Conservation (phyloP, 1,139 yeast species). For the Komagataea norvegica region DNA sequence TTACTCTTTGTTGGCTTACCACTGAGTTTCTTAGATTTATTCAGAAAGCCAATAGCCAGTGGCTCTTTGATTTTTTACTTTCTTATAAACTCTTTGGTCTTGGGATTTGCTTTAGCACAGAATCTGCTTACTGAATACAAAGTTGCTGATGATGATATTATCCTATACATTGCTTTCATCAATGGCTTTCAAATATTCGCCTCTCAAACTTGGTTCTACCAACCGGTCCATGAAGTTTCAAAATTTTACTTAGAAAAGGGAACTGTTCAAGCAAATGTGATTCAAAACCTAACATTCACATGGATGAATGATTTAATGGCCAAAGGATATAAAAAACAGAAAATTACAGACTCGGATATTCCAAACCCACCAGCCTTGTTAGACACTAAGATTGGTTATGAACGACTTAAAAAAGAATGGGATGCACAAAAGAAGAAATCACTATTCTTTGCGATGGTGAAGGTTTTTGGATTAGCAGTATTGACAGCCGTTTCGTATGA, state of each 20-base stretch:
- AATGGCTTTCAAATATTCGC: constrained; percentile 35
- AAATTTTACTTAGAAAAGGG: constrained; percentile 35
- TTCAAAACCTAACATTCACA: constrained; percentile 48
- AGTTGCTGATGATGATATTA: constrained; percentile 23
- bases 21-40: constrained; percentile 28
- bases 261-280: constrained; percentile 40
- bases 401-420: constrained; percentile 35
- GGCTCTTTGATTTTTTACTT: constrained; percentile 31
- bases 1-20: constrained; percentile 29
- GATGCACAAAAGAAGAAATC: constrained; percentile 35
- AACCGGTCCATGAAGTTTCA: constrained; percentile 42
- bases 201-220: constrained; percentile 37
- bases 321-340: constrained; percentile 42
- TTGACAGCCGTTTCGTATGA: constrained; percentile 42
- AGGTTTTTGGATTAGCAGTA: constrained; percentile 46
- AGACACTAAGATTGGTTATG: constrained; percentile 37
- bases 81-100: constrained; percentile 18
- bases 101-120: constrained; percentile 26
- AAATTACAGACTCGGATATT: constrained; percentile 44
- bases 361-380: constrained; percentile 51
- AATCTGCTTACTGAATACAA: constrained; percentile 25
- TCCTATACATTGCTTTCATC: constrained; percentile 21
- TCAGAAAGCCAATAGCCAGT: constrained; percentile 29
- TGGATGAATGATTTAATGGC: constrained; percentile 59
- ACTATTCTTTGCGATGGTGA: constrained; percentile 38